These are phyloP conservation scores for Emericellopsis cladophorae DNA, from an alignment of 2,329 filamentous ascomycete species.

Conservation along the genomic window DNA sequence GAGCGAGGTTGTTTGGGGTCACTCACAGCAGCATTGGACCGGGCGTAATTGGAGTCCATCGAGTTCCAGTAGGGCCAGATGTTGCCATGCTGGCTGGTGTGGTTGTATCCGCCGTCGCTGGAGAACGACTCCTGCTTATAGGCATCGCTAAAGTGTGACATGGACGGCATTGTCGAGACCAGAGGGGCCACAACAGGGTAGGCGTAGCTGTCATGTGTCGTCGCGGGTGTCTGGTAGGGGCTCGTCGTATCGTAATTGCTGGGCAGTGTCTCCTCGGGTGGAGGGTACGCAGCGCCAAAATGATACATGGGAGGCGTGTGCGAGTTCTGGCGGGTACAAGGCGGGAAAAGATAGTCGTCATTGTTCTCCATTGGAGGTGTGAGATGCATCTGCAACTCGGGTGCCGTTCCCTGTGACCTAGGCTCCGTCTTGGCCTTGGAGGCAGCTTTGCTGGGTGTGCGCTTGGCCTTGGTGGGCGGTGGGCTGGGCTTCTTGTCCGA, in stretches of 20 bases:
- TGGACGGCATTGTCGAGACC: slow-evolving; percentile 41
- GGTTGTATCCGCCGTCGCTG: slow-evolving; percentile 46
- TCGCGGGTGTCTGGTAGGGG: slow-evolving; percentile 34
- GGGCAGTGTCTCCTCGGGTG: slow-evolving; percentile 49
- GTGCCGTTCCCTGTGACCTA: slow-evolving; percentile 14
- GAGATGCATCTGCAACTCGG: slow-evolving; percentile 33
- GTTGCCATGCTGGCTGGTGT: slow-evolving; percentile 38
- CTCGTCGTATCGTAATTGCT: slow-evolving; percentile 42
- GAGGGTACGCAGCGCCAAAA: slow-evolving; percentile 59
- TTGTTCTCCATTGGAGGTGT: slow-evolving; percentile 47
- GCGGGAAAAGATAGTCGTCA: slow-evolving; percentile 56
- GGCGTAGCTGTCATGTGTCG: slow-evolving; percentile 34
- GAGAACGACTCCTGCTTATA: slow-evolving; percentile 53
- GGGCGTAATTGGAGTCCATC: slow-evolving; percentile 57
- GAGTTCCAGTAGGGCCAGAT: slow-evolving; percentile 28
- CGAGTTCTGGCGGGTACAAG: slow-evolving; percentile 54
- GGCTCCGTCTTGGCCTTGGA: slow-evolving; percentile 3
- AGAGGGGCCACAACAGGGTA: slow-evolving; percentile 36
- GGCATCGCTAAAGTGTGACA: slow-evolving; percentile 50
- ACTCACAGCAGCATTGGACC: slow-evolving; percentile 66
- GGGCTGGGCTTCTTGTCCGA: slow-evolving; percentile 11
- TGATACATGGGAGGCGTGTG: slow-evolving; percentile 57
- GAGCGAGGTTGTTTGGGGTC: neutral
- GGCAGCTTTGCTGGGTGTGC: slow-evolving; percentile 31
- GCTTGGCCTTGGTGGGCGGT: slow-evolving; percentile 18